These are phyloP conservation scores for Phytophthora sojae DNA, from an alignment of 352 stramenopile species.

Conservation along the genomic window DNA sequence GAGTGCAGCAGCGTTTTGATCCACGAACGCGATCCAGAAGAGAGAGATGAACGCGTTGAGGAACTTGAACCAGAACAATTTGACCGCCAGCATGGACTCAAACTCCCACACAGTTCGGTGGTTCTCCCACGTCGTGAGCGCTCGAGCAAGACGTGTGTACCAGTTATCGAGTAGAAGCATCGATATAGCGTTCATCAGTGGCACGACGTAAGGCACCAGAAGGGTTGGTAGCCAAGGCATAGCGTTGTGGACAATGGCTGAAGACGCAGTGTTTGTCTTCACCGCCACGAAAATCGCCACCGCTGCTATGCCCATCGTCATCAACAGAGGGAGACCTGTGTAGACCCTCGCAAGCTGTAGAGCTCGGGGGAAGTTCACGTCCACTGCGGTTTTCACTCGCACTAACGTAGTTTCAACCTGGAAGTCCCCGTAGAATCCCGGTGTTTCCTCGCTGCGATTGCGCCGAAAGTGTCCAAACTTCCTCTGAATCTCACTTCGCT, in stretches of 20 bases:
- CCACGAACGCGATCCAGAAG: constrained; percentile 82
- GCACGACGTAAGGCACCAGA: constrained; percentile 65
- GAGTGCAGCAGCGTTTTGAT: constrained; percentile 53
- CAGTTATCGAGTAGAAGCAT: constrained; percentile 81
- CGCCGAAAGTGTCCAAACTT: constrained; percentile 82
- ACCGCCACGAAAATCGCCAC: constrained; percentile 69
- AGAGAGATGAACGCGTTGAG: constrained; percentile 86
- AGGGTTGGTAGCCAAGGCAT: constrained; percentile 50
- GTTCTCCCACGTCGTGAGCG: constrained; percentile 79
- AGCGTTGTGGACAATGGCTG: constrained; percentile 23
- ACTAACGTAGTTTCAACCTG: constrained; percentile 50
- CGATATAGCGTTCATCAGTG: constrained; percentile 67
- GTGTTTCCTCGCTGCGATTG: constrained; percentile 59
- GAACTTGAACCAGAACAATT: constrained; percentile 88
- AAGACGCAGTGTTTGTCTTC: constrained; percentile 50
- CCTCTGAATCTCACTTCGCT: constrained; percentile 79
- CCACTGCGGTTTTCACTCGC: constrained; percentile 47
- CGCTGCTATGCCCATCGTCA: constrained; percentile 58
- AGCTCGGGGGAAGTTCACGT: constrained; percentile 67
- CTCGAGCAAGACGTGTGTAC: constrained; percentile 68
- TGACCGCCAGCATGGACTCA: constrained; percentile 78
- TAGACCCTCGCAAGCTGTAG: constrained; percentile 74
- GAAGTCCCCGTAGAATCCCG: constrained; percentile 78
- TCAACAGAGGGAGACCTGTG: constrained; percentile 55
- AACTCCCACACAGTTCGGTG: constrained; percentile 83